Percentiles rank a stretch among this genome's conserved stretches.
Conservation (phyloP, 805 yeast species). For the Candida takata region DNA sequence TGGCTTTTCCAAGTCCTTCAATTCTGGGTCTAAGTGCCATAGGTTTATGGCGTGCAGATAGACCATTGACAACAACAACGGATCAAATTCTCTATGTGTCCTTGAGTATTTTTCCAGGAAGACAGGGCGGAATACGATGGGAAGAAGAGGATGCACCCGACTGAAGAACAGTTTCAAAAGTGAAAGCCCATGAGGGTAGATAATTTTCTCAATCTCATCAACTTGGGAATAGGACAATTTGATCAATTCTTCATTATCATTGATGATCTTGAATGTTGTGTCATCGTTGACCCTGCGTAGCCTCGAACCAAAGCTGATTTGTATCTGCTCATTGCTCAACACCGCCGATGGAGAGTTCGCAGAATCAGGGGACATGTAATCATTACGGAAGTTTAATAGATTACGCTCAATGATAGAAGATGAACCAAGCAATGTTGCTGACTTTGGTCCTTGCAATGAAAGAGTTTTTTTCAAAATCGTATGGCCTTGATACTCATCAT, state of each 20-base stretch:
- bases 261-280: slow-evolving; percentile 19
- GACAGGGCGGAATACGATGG: slow-evolving; percentile 22
- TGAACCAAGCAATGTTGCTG: slow-evolving; percentile 22
- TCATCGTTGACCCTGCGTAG: slow-evolving; percentile 21
- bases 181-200: slow-evolving; percentile 18
- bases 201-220: slow-evolving; percentile 24
- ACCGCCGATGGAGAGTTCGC: slow-evolving; percentile 9
- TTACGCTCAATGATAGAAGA: slow-evolving; percentile 22
- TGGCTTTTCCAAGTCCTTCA: slow-evolving; percentile 11
- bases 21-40: slow-evolving; percentile 17
- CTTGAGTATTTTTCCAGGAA: slow-evolving; percentile 24
- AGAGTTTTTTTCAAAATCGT: slow-evolving; percentile 24
- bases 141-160: slow-evolving; percentile 23
- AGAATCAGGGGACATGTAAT: not conserved
- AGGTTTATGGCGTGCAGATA: slow-evolving; percentile 24
- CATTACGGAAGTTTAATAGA: slow-evolving; percentile 12
- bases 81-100: slow-evolving; percentile 26
- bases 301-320: slow-evolving; percentile 9
- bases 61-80: slow-evolving; percentile 21
- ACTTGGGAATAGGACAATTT: slow-evolving; percentile 22
- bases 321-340: slow-evolving; percentile 14
- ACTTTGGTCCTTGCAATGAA: slow-evolving; percentile 24
- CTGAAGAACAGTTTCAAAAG: slow-evolving; percentile 21
- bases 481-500: slow-evolving; percentile 23
- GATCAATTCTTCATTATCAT: slow-evolving; percentile 22